Conservation (phyloP, 2,329 filamentous ascomycete species). For the Pseudomassariella vexata region DNA sequence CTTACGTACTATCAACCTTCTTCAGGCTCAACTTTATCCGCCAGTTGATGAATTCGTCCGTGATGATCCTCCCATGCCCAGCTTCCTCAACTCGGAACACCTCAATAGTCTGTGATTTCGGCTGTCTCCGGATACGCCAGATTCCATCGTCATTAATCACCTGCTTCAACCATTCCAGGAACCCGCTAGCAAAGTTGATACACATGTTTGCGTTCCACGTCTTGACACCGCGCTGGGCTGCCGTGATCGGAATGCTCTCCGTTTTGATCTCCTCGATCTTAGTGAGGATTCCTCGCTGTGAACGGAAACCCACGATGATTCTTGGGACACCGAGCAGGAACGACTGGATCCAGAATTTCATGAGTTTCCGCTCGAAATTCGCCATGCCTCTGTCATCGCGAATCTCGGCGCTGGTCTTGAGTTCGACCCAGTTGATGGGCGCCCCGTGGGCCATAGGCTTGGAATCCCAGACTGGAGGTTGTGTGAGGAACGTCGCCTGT, state of each 20-base stretch:
- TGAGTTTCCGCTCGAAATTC: conserved; percentile 81
- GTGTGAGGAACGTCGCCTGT: too few species aligned
- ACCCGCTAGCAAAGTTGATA: conserved; percentile 78
- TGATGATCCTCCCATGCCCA: conserved; percentile 71
- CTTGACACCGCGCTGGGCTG: conserved; percentile 58
- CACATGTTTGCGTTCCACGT: conserved; percentile 91
- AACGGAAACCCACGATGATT: conserved; percentile 85
- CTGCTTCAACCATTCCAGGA: conserved; percentile 67
- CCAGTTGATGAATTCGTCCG: conserved; percentile 74
- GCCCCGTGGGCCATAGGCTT: conserved; percentile 61
- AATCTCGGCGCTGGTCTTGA: conserved; percentile 82
- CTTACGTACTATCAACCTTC: conserved; percentile 8
- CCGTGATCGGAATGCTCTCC: conserved; percentile 67
- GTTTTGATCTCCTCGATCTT: conserved; percentile 76
- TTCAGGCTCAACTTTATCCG: conserved; percentile 43
- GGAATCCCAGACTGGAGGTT: conserved; percentile 67
- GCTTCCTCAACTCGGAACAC: conserved; percentile 68
- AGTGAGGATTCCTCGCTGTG: conserved; percentile 63
- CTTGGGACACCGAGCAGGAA: conserved; percentile 90
- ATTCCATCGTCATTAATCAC: conserved; percentile 66
- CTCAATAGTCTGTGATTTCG: conserved; percentile 61
- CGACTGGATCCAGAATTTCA: conserved; percentile 96
- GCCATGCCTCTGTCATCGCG: conserved; percentile 60
- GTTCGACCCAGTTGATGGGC: conserved; percentile 87
- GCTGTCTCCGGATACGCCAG: conserved; percentile 69